Conservation (phyloP, 139 green algal genomes). For the Monoraphidium neglectum region DNA sequence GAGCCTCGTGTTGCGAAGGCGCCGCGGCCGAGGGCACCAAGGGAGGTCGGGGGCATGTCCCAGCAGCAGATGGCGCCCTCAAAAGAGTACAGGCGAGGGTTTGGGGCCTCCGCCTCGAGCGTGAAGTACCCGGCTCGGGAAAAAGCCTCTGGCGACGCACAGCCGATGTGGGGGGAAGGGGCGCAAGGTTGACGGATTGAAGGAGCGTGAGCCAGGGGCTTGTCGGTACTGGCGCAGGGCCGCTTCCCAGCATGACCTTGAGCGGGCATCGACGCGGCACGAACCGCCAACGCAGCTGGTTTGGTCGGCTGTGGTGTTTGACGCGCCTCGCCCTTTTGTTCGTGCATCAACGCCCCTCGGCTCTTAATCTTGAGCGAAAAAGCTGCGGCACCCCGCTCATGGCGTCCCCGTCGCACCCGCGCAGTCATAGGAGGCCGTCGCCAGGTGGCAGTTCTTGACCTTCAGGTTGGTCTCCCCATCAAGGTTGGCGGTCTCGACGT, state of each 20-base stretch:
- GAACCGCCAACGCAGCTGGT: too few relatives aligned
- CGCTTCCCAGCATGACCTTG: too few relatives aligned
- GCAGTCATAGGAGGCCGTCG: constrained; percentile 12
- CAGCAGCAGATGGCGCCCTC: constrained; percentile 33
- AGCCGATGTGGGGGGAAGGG: not conserved
- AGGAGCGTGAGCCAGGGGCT: too few relatives aligned
- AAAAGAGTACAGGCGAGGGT: constrained; percentile 25
- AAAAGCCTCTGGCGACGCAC: constrained; percentile 13
- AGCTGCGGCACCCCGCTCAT: too few relatives aligned
- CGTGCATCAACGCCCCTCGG: too few relatives aligned
- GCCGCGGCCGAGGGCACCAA: not conserved
- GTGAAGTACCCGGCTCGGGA: constrained; percentile 27
- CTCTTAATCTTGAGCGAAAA: too few relatives aligned
- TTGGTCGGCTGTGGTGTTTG: too few relatives aligned
- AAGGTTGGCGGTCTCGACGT: constrained; percentile 85
- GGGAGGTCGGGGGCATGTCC: constrained; percentile 21
- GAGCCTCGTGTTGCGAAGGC: not conserved
- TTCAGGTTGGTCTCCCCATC: constrained; percentile 97
- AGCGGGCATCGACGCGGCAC: too few relatives aligned
- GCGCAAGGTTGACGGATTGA: too few relatives aligned
- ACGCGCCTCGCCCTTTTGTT: too few relatives aligned
- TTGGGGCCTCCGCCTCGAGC: constrained; percentile 30
- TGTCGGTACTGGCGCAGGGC: too few relatives aligned
- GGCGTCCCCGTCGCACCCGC: too few relatives aligned
- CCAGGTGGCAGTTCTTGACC: constrained; percentile 58